These are phyloP conservation scores for Trichoderma pleuroti DNA, from an alignment of 2,329 filamentous ascomycete species.

Conservation along the genomic window DNA sequence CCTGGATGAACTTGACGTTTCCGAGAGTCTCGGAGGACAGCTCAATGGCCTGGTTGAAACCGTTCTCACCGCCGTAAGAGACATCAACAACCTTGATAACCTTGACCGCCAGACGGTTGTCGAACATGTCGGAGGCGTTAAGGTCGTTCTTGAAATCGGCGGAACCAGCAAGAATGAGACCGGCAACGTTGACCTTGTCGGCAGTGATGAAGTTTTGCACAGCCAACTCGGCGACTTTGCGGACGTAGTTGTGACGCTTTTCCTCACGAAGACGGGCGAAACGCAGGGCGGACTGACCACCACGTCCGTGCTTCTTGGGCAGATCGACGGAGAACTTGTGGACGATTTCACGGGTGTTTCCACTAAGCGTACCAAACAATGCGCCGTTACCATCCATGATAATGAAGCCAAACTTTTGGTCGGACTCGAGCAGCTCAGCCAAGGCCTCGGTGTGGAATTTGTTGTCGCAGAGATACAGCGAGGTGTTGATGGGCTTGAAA, in stretches of 20 bases:
- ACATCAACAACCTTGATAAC: slow-evolving; percentile 99
- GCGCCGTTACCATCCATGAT: slow-evolving; percentile 99
- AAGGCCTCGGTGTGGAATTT: slow-evolving; percentile 99
- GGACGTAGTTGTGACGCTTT: slow-evolving; percentile 99
- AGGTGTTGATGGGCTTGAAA: slow-evolving; percentile 99
- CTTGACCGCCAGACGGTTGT: slow-evolving; percentile 84
- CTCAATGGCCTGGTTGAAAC: slow-evolving; percentile 99
- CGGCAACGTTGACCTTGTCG: slow-evolving; percentile 97
- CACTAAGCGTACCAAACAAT: slow-evolving; percentile 92
- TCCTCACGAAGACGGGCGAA: slow-evolving; percentile 99
- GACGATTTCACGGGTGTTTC: slow-evolving; percentile 92
- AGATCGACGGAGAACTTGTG: slow-evolving; percentile 99
- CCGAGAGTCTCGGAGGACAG: slow-evolving; percentile 90
- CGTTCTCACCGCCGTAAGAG: slow-evolving; percentile 97
- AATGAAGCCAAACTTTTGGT: slow-evolving; percentile 99
- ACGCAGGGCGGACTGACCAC: slow-evolving; percentile 99
- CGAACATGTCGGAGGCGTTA: slow-evolving; percentile 96
- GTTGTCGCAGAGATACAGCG: slow-evolving; percentile 98
- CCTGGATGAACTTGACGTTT: slow-evolving; percentile 99
- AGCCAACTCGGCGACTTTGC: slow-evolving; percentile 95
- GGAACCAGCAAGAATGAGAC: slow-evolving; percentile 90
- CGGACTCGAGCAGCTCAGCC: slow-evolving; percentile 94
- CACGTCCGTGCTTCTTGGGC: slow-evolving; percentile 99
- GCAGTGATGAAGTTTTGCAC: slow-evolving; percentile 98
- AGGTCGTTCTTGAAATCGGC: slow-evolving; percentile 99